Base-by-base conservation (phyloP, 306 rosid species). In the Cicer chorassanicum region DNA sequence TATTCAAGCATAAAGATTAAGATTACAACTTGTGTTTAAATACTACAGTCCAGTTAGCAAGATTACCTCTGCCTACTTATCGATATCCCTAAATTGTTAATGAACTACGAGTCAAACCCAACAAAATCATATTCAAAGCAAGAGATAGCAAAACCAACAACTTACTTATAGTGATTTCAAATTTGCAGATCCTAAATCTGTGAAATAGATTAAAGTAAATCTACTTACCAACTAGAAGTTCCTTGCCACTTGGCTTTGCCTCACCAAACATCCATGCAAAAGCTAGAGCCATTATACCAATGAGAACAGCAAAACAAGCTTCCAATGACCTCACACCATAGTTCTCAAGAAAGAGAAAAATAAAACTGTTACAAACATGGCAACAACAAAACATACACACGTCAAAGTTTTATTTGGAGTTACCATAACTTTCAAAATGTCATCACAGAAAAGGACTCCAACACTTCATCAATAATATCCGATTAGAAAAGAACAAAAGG, bases 201-300 rank as follows among this genome's bases (percentile, higher is more conserved):
- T 49, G 65, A 42, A 55, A 41, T 63, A 50, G 74, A 59, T 15
- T 15, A 57, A n/a, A 6, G 6, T 21, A 11, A 21, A 12, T 43
- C 38, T 29, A 29, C 73, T 83, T 70, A 94, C 97, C 99, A 19
- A 90, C 66, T 68, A 94, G 84, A 79, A 94, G 88, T 68, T 94
- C 97, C 68, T 64, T 67, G 74, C 96, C 97, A 70, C 77, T 83
- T 2, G 99, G 99, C 87, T 84, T 87, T 18, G 99, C 79, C 78
- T 94, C 92, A 7, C 99, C 96, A 82, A 94, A 94, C 97, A 94
- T 92, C 96, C 97, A 92, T 0, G 96, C 99, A 39, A 94, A 94
- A 6, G 97, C 38, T 24, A 94, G 8, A 1, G 96, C 96, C 99
- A 94, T 94, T 24, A 87, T 55, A 3, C 87, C 99, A 79, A 94